These are phyloP conservation scores for Berberis vulgaris DNA, from an alignment of 164 flowering plant genomes.

Conservation along the genomic window DNA sequence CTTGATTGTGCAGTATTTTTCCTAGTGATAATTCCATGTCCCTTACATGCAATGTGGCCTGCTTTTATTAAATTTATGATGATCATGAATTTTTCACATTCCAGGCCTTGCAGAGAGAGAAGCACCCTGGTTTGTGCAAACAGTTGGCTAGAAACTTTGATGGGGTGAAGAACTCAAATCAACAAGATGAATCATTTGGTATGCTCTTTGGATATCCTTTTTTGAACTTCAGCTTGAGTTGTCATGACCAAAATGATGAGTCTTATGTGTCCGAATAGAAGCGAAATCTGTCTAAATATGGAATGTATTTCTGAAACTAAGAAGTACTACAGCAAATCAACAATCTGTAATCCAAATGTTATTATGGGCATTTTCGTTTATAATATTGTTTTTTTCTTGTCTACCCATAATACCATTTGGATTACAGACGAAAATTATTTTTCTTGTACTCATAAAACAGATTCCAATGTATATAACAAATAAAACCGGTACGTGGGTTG, in stretches of 20 bases:
- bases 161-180: slow-evolving; percentile 9
- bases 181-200: slow-evolving; percentile 24
- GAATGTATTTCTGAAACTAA: neutral
- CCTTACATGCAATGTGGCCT: too few species aligned
- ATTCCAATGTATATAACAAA: too few species aligned
- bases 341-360: neutral
- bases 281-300: too few species aligned
- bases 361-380: neutral
- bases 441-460: too few species aligned
- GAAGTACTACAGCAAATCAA: neutral
- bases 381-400: neutral
- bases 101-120: slow-evolving; percentile 24
- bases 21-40: too few species aligned
- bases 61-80: too few species aligned
- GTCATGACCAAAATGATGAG: neutral
- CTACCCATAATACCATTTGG: too few species aligned
- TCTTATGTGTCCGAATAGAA: too few species aligned
- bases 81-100: neutral
- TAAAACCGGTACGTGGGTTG: too few species aligned
- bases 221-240: neutral
- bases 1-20: too few species aligned
- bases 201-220: slow-evolving; percentile 1
- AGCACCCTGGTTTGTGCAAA: slow-evolving; percentile 12
- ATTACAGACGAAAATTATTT: too few species aligned
- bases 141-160: slow-evolving; percentile 15